Base-by-base conservation (phyloP, 75 land plant genomes). In the Selaginella moellendorffii region DNA sequence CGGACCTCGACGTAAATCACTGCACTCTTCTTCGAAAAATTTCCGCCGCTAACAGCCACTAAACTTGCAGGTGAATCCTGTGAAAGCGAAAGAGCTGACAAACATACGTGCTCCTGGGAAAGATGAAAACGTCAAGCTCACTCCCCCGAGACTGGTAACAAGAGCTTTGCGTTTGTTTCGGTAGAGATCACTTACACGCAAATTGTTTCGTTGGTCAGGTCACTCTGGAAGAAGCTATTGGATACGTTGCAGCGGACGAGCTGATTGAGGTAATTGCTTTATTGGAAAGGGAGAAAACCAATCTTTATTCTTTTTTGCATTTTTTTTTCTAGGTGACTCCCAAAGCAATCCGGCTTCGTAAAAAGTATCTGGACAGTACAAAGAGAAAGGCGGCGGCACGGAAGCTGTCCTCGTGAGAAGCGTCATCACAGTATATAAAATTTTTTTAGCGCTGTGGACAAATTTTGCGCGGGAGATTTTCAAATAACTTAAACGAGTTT, bases 181-280 rank as follows among this genome's bases (percentile, higher is more conserved):
- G n/a, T n/a, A n/a, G n/a, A n/a, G n/a, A n/a, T 36, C 5, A 36
- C 5, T 36, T 36, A 36, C 14, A 36, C 14, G 14, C 14, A 36
- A 5, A 14, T 36, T 14, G 14, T 36, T 36, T 5, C 14, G 46
- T 14, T 5, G 2, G 17, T 51, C 83, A 90, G 97, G 85, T 90
- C 73, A 75, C 85, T 51, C 72, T 95, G 52, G 99, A 95, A 78
- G 99, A 95, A 77, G 99, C 99, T 26, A 95, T 95, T 27, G 99
- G 99, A n/a, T 95, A 95, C 72, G 99, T 95, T 28, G 96, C 85
- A 20, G 67, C 81, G 25, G 99, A 90, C 81, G 99, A 95, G 68
- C 85, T 95, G 18, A 95, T 95, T 61, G 99, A 95, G 83, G 97
- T 74, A 67, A n/a, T n/a, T n/a, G n/a, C n/a, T n/a, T n/a, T n/a